Base-by-base conservation (phyloP, 2,329 filamentous ascomycete genomes). In the Paecilomyces dactylethromorphus region DNA sequence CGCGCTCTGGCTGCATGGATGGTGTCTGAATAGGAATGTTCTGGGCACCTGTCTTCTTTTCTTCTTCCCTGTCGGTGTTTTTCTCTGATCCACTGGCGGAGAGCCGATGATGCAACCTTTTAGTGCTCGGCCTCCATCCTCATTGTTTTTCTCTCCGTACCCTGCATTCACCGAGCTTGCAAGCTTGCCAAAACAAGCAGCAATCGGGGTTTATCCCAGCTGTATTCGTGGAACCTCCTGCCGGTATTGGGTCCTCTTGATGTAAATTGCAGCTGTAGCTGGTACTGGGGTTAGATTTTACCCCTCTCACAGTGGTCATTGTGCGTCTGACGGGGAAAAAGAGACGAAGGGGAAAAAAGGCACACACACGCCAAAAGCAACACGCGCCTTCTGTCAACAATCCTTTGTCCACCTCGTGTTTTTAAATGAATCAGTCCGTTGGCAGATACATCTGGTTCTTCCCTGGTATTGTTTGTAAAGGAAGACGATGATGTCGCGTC, bases 401-500 rank as follows among this genome's bases (percentile, higher is more conserved):
- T 45, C 18, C 39, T 45, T 45, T 45, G 39, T 45, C 5, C 39
- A n/a, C 5, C 50, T 52, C 50, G 15, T 6, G 26, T 21, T 52
- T 45, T 52, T 52, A 24, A 52, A 52, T 24, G 21, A 29, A 7
- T 29, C 26, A 39, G 53, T 57, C 31, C 11, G 57, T 21, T 53
- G 51, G 33, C 53, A 52, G 56, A 59, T 56, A 59, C 57, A 55
- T 51, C 56, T 52, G 60, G 57, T 58, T 58, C 56, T 59, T 21
- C 56, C 57, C 52, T 58, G 50, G 11, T 52, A 13, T 52, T 22
- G 29, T 49, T 22, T 50, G 55, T 58, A n/a, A 11, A 26, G 18
- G 39, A 56, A 50, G 59, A 60, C 56, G 54, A 68, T 55, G 64
- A 73, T 75, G 73, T 72, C 72, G 66, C 71, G 71, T 64, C 73